Conservation (phyloP, 208 protist species). For the Leishmania tarentolae region DNA sequence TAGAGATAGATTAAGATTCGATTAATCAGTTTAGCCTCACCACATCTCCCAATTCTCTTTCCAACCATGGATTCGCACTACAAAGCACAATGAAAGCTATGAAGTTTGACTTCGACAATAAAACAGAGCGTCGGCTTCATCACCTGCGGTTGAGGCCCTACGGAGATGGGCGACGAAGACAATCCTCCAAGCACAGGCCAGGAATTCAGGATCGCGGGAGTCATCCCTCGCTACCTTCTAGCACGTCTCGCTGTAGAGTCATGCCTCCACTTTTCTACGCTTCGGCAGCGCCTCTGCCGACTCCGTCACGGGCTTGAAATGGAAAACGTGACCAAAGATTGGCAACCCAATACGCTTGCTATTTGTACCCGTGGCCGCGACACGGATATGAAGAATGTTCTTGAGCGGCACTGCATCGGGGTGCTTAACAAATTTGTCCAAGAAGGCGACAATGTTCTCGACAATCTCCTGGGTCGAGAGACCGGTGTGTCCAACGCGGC, state of each 20-base stretch:
- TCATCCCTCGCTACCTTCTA: neutral
- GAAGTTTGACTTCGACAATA: no score
- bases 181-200: neutral
- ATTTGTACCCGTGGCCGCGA: slow-evolving; percentile 64
- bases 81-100: neutral
- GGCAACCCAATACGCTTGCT: slow-evolving; percentile 72
- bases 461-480: slow-evolving; percentile 54
- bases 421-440: slow-evolving; percentile 65
- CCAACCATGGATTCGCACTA: no score
- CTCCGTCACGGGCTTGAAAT: slow-evolving; percentile 26
- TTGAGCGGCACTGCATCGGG: slow-evolving; percentile 51
- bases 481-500: slow-evolving; percentile 81
- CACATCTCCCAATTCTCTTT: neutral
- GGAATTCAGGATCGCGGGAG: neutral
- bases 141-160: neutral
- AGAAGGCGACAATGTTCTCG: slow-evolving; percentile 73
- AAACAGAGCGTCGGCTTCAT: neutral
- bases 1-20: neutral
- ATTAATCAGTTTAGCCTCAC: slow-evolving; percentile 3
- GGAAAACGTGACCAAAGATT: slow-evolving; percentile 72
- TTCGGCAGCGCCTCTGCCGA: slow-evolving; percentile 13
- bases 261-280: slow-evolving; percentile 28
- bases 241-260: neutral
- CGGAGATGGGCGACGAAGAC: neutral
- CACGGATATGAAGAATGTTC: slow-evolving; percentile 81